Conservation (phyloP, 495 filamentous ascomycete genomes). For the Penicillium coffeae region DNA sequence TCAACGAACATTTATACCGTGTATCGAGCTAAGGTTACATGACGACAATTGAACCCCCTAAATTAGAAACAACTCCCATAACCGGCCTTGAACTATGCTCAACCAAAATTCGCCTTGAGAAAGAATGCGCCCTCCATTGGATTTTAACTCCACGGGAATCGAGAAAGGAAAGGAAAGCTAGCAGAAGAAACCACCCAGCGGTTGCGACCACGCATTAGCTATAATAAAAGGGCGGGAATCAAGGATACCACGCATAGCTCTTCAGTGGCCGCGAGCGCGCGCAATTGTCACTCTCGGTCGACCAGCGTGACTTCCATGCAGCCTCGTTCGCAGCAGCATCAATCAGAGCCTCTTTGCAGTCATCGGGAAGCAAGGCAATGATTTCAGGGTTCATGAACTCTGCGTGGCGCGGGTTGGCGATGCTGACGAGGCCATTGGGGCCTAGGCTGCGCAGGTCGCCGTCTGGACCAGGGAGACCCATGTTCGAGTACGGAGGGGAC, state of each 20-base stretch:
- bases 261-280: constrained; percentile 47
- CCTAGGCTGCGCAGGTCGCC: constrained; percentile 55
- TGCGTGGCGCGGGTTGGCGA: constrained; percentile 33
- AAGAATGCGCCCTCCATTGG: constrained; percentile 1
- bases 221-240: constrained; percentile 1
- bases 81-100: constrained; percentile 16
- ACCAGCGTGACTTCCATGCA: constrained; percentile 72
- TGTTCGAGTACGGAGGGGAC: constrained; percentile 52
- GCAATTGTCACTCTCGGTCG: constrained; percentile 53
- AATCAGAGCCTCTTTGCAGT: constrained; percentile 67
- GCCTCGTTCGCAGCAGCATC: constrained; percentile 56
- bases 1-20: no score
- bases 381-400: constrained; percentile 63
- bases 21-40: no score
- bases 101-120: constrained; percentile 9
- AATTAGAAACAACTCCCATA: constrained; percentile 11
- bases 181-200: neutral
- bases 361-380: constrained; percentile 62
- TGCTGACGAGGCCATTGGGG: constrained; percentile 60
- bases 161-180: neutral
- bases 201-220: neutral
- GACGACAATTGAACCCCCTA: neutral
- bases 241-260: constrained; percentile 48
- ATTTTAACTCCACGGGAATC: neutral
- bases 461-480: constrained; percentile 64